Conservation (phyloP, 225 moss, liverwort and hornwort genomes). For the Sphagnum tenellum region DNA sequence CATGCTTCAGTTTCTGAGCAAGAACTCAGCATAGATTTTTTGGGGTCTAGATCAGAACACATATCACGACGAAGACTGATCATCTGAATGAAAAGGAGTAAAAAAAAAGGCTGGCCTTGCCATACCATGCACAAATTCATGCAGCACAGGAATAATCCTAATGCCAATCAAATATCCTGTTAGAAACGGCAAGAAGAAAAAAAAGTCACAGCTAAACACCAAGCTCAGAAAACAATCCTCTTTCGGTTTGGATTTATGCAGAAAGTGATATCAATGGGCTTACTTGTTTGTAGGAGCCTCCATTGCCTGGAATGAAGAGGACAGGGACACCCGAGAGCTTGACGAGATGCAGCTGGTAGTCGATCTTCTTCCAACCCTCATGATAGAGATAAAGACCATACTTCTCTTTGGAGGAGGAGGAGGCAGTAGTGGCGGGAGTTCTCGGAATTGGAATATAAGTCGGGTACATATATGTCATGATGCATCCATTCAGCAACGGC, state of each 20-base stretch:
- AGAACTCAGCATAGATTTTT: too few relatives aligned
- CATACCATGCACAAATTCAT: background rate
- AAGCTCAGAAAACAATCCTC: too few relatives aligned
- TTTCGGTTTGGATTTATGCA: background rate
- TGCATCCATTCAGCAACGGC: slow-evolving; percentile 66
- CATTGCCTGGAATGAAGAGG: slow-evolving; percentile 96
- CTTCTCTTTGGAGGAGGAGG: slow-evolving; percentile 9
- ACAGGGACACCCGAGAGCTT: slow-evolving; percentile 97
- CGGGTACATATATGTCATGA: slow-evolving; percentile 98
- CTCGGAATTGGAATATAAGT: slow-evolving; percentile 79
- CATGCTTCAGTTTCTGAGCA: too few relatives aligned
- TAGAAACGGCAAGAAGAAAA: background rate
- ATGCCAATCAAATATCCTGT: background rate
- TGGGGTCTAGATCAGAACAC: too few relatives aligned
- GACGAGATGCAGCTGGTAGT: slow-evolving; percentile 80
- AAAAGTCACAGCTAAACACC: background rate
- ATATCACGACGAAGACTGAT: too few relatives aligned
- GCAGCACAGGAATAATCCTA: background rate
- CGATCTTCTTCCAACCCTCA: slow-evolving; percentile 99
- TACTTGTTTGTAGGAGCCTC: slow-evolving; percentile 97
- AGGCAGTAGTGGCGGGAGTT: slow-evolving; percentile 48
- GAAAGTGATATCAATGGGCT: slow-evolving; percentile 1
- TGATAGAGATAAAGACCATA: slow-evolving; percentile 82
- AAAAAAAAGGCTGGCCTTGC: too few relatives aligned
- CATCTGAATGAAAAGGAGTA: too few relatives aligned